A percentile compares a stretch with the other conserved stretches of the same genome.
Conservation (phyloP, 1,284 basidiomycete genomes). For the Grifola frondosa region DNA sequence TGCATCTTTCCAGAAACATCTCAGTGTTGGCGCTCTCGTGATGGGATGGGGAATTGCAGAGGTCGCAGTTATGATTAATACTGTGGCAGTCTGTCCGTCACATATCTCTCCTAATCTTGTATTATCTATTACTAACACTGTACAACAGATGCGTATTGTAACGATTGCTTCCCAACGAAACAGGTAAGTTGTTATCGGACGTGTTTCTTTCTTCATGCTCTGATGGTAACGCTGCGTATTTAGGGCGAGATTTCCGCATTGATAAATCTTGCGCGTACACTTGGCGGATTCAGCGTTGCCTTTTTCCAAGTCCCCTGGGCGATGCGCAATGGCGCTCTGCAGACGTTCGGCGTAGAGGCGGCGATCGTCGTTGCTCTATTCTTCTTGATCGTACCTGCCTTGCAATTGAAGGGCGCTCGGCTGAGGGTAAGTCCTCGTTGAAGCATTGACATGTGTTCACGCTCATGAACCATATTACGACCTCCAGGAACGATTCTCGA, state of each 20-base stretch:
- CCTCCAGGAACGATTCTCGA: slow-evolving; percentile 12
- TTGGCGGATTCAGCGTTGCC: slow-evolving; percentile 63
- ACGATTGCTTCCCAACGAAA: slow-evolving; percentile 49
- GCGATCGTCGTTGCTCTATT: slow-evolving; percentile 55
- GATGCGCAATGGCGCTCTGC: slow-evolving; percentile 49
- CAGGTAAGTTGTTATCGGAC: slow-evolving; percentile 33
- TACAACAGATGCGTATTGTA: slow-evolving; percentile 48
- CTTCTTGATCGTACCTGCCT: slow-evolving; percentile 48
- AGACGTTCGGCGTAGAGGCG: slow-evolving; percentile 59
- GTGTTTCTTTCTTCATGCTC: not conserved
- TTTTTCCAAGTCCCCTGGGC: slow-evolving; percentile 68
- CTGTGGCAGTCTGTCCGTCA: slow-evolving; percentile 58
- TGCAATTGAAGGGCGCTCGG: slow-evolving; percentile 47
- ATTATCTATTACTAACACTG: not conserved
- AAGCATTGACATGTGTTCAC: too few relatives aligned
- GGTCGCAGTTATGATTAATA: slow-evolving; percentile 62
- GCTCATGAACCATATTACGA: not conserved
- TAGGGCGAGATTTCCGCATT: slow-evolving; percentile 60
- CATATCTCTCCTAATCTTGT: not conserved
- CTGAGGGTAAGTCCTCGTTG: slow-evolving; percentile 40
- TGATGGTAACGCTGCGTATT: not conserved
- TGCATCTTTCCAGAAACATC: slow-evolving; percentile 55
- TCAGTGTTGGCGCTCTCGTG: slow-evolving; percentile 54
- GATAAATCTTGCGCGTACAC: slow-evolving; percentile 55
- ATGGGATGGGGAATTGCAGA: slow-evolving; percentile 71